Conservation (phyloP, 306 rosid species). For the Dryas octopetala region DNA sequence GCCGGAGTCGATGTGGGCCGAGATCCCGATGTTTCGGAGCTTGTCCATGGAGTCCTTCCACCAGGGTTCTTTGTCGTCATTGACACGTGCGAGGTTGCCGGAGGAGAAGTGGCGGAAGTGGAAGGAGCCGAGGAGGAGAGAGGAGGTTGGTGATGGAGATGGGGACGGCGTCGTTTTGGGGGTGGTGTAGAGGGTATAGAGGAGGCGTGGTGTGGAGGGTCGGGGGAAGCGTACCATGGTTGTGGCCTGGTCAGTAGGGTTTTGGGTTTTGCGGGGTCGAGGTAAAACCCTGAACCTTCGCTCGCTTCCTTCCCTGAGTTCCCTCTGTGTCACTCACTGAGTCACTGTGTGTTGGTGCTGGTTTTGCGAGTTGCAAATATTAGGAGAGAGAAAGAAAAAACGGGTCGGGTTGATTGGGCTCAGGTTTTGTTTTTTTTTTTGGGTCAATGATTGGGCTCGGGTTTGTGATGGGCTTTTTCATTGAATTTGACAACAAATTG, state of each 20-base stretch:
- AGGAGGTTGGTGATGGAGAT: constrained; percentile 33
- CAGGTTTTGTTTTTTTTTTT: not conserved
- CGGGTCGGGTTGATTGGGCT: not conserved
- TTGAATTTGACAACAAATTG: no score
- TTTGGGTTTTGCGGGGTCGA: constrained; percentile 4
- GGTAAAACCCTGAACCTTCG: constrained; percentile 52
- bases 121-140: constrained; percentile 51
- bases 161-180: constrained; percentile 28
- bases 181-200: constrained; percentile 34
- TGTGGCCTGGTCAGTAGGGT: constrained; percentile 16
- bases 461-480: not conserved
- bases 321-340: not conserved
- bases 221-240: constrained; percentile 48
- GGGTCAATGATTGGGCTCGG: no score
- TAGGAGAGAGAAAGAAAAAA: not conserved
- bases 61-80: constrained; percentile 77
- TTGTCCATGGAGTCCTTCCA: constrained; percentile 84
- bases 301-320: not conserved
- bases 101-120: constrained; percentile 60
- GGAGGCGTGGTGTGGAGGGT: constrained; percentile 46
- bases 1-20: constrained; percentile 97
- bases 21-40: constrained; percentile 92
- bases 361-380: not conserved
- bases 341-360: not conserved
- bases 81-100: constrained; percentile 62